phyloP scores from a whole-genome alignment of 2,329 filamentous ascomycete genomes.

The Diaporthe vaccinii region DNA sequence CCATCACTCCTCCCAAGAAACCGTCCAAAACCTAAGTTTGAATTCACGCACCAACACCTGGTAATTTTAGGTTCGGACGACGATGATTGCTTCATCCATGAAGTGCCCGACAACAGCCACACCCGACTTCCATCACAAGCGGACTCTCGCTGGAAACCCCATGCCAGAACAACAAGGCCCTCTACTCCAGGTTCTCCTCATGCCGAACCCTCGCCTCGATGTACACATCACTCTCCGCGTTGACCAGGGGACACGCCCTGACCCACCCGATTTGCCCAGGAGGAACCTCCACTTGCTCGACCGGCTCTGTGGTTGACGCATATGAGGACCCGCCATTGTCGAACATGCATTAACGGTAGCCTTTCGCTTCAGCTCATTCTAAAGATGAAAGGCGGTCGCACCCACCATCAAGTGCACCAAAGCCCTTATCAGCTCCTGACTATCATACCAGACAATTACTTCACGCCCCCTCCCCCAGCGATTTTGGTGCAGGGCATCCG shows the following conservation, averaged over 20 bases:
- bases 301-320: conserved; percentile 14
- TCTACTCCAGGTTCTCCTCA: conserved; percentile 36
- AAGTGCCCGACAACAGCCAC: conserved; percentile 37
- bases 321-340: conserved; percentile 21
- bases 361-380: conserved; percentile 34
- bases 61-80: conserved; percentile 92
- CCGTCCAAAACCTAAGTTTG: conserved; percentile 77
- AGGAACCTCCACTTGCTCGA: conserved; percentile 2
- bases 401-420: background rate
- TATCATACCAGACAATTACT: conserved; percentile 1
- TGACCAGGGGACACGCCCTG: conserved; percentile 43
- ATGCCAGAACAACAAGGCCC: conserved; percentile 37
- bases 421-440: conserved; percentile 28
- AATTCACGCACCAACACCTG: conserved; percentile 76
- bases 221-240: conserved; percentile 36
- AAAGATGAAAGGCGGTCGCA: conserved; percentile 21
- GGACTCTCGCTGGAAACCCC: conserved; percentile 38
- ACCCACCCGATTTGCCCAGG: conserved; percentile 5
- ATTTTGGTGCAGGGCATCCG: conserved; percentile 15
- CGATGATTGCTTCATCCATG: conserved; percentile 72
- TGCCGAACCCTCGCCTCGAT: conserved; percentile 46
- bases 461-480: conserved; percentile 27
- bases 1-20: conserved; percentile 78
- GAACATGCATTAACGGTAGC: conserved; percentile 39
- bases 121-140: conserved; percentile 32